phyloP scores from a whole-genome alignment of 2,329 filamentous ascomycete species.

The Sordariomycetes sp. region DNA sequence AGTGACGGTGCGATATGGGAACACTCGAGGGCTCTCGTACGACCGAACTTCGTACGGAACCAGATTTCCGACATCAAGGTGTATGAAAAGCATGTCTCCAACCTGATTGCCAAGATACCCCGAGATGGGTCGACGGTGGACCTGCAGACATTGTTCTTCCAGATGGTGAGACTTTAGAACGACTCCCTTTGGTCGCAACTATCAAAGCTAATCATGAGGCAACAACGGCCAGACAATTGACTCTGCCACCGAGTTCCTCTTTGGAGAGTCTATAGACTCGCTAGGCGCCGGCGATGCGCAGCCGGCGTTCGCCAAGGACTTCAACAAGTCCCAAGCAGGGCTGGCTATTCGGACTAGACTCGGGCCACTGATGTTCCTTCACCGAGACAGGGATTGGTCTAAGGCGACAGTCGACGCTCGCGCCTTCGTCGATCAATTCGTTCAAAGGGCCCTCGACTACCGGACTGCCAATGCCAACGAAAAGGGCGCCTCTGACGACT shows the following conservation, averaged over 20 bases:
- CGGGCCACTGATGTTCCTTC: too few species aligned
- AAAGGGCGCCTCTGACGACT: background rate
- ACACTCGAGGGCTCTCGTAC: constrained; percentile 23
- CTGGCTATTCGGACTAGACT: too few species aligned
- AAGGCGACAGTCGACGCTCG: too few species aligned
- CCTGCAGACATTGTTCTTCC: constrained; percentile 44
- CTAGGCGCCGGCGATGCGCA: background rate
- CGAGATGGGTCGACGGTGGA: constrained; percentile 20
- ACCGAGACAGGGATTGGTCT: too few species aligned
- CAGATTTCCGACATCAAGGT: constrained; percentile 12
- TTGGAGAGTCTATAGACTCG: constrained; percentile 2
- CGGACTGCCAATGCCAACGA: background rate
- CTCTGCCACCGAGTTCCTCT: constrained; percentile 44
- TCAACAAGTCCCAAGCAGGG: background rate
- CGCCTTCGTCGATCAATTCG: too few species aligned
- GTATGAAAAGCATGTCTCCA: constrained; percentile 12
- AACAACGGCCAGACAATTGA: constrained; percentile 40
- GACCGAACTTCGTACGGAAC: constrained; percentile 15
- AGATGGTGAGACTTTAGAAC: too few species aligned
- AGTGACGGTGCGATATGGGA: constrained; percentile 31
- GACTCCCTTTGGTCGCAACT: too few species aligned
- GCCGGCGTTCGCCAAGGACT: background rate
- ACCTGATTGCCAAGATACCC: constrained; percentile 22
- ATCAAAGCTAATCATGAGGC: too few species aligned
- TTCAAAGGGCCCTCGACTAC: too few species aligned